Conservation (phyloP, 495 filamentous ascomycete genomes). For the Evansstolkia leycettana region DNA sequence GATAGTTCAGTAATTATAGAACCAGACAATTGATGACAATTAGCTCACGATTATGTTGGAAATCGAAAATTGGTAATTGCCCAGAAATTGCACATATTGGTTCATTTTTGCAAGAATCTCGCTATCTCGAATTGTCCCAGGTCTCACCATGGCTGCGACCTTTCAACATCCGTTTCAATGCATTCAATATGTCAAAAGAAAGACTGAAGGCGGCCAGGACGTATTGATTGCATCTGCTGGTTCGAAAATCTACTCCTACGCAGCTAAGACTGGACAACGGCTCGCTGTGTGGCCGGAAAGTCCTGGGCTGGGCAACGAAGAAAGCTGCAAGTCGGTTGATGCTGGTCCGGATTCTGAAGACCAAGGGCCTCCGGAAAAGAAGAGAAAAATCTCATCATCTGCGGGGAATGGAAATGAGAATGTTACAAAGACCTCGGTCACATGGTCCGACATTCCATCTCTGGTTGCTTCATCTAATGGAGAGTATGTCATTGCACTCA, state of each 20-base stretch:
- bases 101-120: too few species aligned
- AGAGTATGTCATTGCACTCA: slow-evolving; percentile 60
- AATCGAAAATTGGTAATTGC: too few species aligned
- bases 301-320: slow-evolving; percentile 12
- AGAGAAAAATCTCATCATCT: slow-evolving; percentile 30
- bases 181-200: slow-evolving; percentile 30
- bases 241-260: slow-evolving; percentile 39
- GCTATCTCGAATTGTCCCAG: neutral
- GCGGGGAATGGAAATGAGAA: slow-evolving; percentile 13
- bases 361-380: slow-evolving; percentile 38
- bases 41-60: too few species aligned
- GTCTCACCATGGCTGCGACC: slow-evolving; percentile 11
- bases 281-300: slow-evolving; percentile 39
- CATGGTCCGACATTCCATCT: slow-evolving; percentile 40
- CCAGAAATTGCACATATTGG: too few species aligned
- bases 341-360: slow-evolving; percentile 14
- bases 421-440: slow-evolving; percentile 10
- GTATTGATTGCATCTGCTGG: slow-evolving; percentile 46
- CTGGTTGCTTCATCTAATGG: slow-evolving; percentile 46
- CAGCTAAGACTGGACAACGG: slow-evolving; percentile 26
- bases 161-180: slow-evolving; percentile 43
- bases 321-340: slow-evolving; percentile 4
- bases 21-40: neutral
- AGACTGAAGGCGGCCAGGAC: slow-evolving; percentile 13
- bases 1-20: neutral